phyloP scores from a whole-genome alignment of 257 asterid genomes.

The Gentiana dahurica region DNA sequence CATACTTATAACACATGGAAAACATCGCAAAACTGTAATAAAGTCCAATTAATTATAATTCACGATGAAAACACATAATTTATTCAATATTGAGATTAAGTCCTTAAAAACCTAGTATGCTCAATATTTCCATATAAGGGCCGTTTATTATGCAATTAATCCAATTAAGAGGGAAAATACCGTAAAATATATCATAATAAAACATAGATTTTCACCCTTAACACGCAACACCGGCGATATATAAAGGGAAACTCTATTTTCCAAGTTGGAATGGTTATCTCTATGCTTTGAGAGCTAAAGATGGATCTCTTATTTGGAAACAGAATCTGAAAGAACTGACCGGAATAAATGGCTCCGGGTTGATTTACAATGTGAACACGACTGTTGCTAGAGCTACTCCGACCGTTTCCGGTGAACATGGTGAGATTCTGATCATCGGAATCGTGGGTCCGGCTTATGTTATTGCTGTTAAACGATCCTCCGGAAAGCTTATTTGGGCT shows the following conservation, averaged over 20 bases:
- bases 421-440: conserved; percentile 27
- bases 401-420: conserved; percentile 14
- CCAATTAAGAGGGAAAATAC: no score
- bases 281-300: conserved; percentile 31
- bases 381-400: conserved; percentile 40
- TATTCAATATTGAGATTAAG: no score
- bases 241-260: conserved; percentile 23
- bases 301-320: conserved; percentile 38
- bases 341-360: not conserved
- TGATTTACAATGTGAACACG: conserved; percentile 2
- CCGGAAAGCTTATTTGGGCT: conserved; percentile 41
- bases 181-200: no score
- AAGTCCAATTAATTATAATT: no score
- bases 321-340: conserved; percentile 22
- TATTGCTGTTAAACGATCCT: conserved; percentile 25
- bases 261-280: conserved; percentile 41
- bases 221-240: conserved; percentile 38
- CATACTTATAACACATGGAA: no score
- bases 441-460: conserved; percentile 42
- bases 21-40: no score
- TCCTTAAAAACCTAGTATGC: no score
- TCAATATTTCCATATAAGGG: no score
- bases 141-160: no score
- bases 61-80: no score
- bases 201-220: no score